Base-by-base conservation (phyloP, 768 basidiomycete species). In the Pleurotus ostreatus region DNA sequence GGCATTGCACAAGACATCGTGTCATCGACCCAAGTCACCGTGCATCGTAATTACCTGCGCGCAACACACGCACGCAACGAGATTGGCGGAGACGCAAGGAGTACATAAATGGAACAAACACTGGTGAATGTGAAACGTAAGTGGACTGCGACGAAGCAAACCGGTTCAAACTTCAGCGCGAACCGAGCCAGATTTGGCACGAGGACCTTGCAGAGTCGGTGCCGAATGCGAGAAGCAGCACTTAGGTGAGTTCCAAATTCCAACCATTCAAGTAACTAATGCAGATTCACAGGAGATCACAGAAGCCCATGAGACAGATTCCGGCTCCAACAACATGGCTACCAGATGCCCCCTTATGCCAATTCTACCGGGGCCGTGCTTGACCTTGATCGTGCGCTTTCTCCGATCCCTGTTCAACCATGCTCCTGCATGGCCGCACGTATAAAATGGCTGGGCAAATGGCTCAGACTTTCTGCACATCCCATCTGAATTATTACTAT, bases 401-500 rank as follows among this genome's bases (percentile, higher is more conserved):
- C 46, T 47, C 44, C 55, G 55, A 55, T 16, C 41, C 41, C n/a
- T 44, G 41, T 22, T n/a, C n/a, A 47, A 34, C 25, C 46, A 46
- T 48, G 20, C 43, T 23, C 45, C 55, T 46, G 45, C 45, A 55
- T 55, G 55, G 45, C 44, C 20, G 55, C 38, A 46, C 13, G 46
- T 49, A 57, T 57, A 49, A 34, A 57, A 57, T 48, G 56, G 46
- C 47, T 41, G 54, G 45, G 54, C 43, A 54, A 37, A 41, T 22
- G 25, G 25, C 54, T 30, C 20, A 54, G 18, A 30, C 26, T 45
- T 46, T 20, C 40, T 55, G 26, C 54, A 55, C 23, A 45, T 55
- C 51, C 51, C 56, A 57, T 57, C 20, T 57, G 39, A 38, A 26
- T 46, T 6, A 44, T 34, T 58, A 66, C 74, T 59, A 65, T 73